phyloP scores from a whole-genome alignment of 108 stramenopile genomes.

The Nannochloropsis salina region DNA sequence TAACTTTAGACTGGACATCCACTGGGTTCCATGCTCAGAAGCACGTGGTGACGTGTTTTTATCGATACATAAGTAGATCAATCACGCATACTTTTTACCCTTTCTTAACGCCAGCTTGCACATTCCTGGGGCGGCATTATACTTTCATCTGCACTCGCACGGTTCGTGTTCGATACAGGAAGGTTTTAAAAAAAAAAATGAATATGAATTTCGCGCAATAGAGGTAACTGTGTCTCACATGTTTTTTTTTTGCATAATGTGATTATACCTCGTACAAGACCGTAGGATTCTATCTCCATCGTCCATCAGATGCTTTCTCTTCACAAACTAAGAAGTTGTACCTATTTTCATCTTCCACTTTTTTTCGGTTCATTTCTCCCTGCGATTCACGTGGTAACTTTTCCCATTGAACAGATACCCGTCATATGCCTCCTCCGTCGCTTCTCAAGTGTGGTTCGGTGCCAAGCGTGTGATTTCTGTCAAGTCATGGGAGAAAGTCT shows the following conservation, averaged over 20 bases:
- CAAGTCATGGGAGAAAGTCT: background rate
- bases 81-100: background rate
- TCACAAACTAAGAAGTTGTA: background rate
- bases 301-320: too few species aligned
- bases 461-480: background rate
- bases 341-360: background rate
- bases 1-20: background rate
- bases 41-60: too few species aligned
- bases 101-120: background rate
- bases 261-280: too few species aligned
- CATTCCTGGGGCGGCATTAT: slow-evolving; percentile 19
- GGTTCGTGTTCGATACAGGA: background rate
- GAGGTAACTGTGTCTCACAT: too few species aligned
- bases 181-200: too few species aligned
- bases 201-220: too few species aligned
- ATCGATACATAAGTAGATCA: background rate
- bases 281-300: too few species aligned
- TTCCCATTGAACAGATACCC: background rate
- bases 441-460: background rate
- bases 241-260: too few species aligned
- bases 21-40: too few species aligned
- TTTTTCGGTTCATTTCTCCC: background rate
- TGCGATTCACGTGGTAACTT: too few species aligned
- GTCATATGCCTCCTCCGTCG: background rate
- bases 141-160: background rate